Evolutionary conservation across 2,329 filamentous ascomycete genomes (phyloP).

Genomic region (Tolypocladium sp.): DNA sequence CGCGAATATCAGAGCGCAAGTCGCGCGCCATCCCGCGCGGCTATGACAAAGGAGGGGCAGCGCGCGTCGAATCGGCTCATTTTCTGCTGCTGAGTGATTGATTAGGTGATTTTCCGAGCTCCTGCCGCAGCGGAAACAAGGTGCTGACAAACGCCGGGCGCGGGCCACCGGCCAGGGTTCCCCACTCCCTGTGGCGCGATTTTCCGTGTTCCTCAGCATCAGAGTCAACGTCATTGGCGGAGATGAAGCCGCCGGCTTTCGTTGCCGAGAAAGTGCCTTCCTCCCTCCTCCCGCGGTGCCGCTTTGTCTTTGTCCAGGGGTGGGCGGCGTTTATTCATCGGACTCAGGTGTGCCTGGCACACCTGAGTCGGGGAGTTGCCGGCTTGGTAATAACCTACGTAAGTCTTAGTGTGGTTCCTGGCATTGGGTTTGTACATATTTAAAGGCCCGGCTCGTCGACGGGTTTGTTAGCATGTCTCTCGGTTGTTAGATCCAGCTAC

Average conservation of each 20-base stretch:
- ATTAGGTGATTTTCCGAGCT: not conserved
- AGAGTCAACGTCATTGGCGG: too few relatives aligned
- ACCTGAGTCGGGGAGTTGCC: not conserved
- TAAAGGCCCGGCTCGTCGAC: not conserved
- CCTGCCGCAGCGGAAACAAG: not conserved
- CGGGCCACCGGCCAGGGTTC: too few relatives aligned
- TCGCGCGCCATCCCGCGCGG: conserved; percentile 3
- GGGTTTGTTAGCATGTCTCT: not conserved
- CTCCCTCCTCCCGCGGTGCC: too few relatives aligned
- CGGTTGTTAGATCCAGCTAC: not conserved
- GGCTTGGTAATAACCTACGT: not conserved
- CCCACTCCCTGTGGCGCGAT: too few relatives aligned
- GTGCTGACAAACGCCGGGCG: not conserved
- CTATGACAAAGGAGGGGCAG: conserved; percentile 3
- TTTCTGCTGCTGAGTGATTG: not conserved
- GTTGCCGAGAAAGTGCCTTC: too few relatives aligned
- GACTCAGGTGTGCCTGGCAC: too few relatives aligned
- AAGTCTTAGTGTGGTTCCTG: not conserved
- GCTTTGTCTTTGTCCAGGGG: too few relatives aligned
- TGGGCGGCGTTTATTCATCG: not conserved
- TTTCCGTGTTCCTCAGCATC: too few relatives aligned
- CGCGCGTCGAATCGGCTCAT: not conserved
- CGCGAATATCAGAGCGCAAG: too few relatives aligned
- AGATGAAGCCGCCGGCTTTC: too few relatives aligned
- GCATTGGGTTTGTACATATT: not conserved